Evolutionary conservation across 495 filamentous ascomycete species (phyloP), one percentile per base, ranked within the genome.

Genomic region (Trichoderma parareesei): DNA sequence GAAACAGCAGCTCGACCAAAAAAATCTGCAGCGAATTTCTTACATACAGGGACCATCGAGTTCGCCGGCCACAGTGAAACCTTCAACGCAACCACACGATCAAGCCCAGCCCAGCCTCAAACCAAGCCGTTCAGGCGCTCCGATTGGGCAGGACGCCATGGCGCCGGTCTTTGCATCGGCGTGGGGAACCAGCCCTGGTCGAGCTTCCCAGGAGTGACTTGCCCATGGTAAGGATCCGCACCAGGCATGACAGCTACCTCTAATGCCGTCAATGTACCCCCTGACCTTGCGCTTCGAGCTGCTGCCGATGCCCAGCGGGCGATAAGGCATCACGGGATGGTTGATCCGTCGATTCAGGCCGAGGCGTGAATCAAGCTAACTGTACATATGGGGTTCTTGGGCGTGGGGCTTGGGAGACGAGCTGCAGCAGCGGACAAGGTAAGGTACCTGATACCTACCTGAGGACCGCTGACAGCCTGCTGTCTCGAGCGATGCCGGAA

Each of bases 161-260:
- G 33, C 53, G 53, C 53, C 53, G 27, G 44, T 48, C 44, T 14
- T 48, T 48, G 44, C 44, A 48, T 48, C 44, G n/a, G n/a, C 44
- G 27, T 57, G 53, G 53, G 11, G 53, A 57, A 6, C 27, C 46
- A 20, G n/a, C n/a, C 46, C 46, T 18, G 4, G 14, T 9, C 27
- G 53, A 57, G 53, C 16, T 57, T 9, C 14, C 27, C 14, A 27
- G 9, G 35, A 27, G 27, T 27, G 27, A 57, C 53, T 35, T 57
- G 53, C 53, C 53, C 9, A 1, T 57, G 53, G 14, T 57, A 57
- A 57, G 53, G 53, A 33, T 35, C 53, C 20, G 53, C 33, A n/a
- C 53, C 53, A 33, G 33, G 27, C 16, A 10, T 38, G 27, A 57
- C 53, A 33, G 53, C 53, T 35, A 9, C 27, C 27, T 14, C 53